Percentiles rank a stretch among this genome's conserved stretches.
These are phyloP conservation scores for Babesia sp. DNA, from an alignment of 169 alveolate species.

Conservation along the genomic window DNA sequence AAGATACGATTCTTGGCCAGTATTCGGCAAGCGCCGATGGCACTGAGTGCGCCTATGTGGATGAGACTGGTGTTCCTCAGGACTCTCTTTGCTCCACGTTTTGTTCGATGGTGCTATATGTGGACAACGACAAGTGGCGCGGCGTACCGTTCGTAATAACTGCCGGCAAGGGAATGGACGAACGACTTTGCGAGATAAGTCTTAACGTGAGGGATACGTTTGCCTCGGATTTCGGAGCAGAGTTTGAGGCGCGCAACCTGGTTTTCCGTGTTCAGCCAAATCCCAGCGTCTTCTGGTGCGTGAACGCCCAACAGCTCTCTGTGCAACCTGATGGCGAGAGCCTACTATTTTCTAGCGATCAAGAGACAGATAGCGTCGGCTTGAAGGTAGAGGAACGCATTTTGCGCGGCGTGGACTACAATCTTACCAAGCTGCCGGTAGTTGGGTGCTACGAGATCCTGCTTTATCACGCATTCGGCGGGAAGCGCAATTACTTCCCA, in stretches of 20 bases:
- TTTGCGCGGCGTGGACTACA: conserved; percentile 59
- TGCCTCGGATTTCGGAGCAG: conserved; percentile 36
- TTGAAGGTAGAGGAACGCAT: conserved; percentile 57
- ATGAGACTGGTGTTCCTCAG: conserved; percentile 30
- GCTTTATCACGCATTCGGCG: conserved; percentile 61
- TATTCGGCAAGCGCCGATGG: conserved; percentile 54
- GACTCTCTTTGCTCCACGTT: conserved; percentile 58
- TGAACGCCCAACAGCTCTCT: conserved; percentile 24
- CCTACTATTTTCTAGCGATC: conserved; percentile 32
- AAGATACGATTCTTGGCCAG: conserved; percentile 61
- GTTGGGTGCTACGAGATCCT: conserved; percentile 66
- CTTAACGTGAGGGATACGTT: conserved; percentile 25
- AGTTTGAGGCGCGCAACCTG: conserved; percentile 46
- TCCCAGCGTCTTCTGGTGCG: conserved; percentile 63
- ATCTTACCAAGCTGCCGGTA: conserved; percentile 58
- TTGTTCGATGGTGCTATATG: conserved; percentile 51
- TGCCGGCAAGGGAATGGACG: conserved; percentile 66
- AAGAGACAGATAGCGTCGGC: conserved; percentile 35
- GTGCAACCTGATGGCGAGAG: conserved; percentile 24
- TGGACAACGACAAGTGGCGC: conserved; percentile 64
- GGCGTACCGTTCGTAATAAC: conserved; percentile 70
- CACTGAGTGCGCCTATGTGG: conserved; percentile 28
- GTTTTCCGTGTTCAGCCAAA: conserved; percentile 61
- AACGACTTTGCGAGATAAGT: conserved; percentile 47
- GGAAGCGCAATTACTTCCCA: conserved; percentile 56